Evolutionary conservation across 371 early-diverging fungal genomes (phyloP).

Genomic region (Gilbertella persicaria): DNA sequence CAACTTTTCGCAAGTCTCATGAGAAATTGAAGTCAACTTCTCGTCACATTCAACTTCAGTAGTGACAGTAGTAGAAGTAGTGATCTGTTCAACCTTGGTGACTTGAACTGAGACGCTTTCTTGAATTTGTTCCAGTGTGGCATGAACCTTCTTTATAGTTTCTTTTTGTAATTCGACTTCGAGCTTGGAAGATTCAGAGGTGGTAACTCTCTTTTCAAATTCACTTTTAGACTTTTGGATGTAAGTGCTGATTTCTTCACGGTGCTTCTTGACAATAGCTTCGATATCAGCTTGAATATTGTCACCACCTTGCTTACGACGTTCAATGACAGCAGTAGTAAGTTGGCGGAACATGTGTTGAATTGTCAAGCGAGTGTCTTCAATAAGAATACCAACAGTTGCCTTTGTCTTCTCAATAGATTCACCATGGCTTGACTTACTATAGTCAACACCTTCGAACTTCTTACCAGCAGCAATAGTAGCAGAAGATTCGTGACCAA

Average conservation of each 20-base stretch:
- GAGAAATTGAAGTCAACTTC: conserved; percentile 15
- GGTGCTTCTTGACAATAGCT: conserved; percentile 25
- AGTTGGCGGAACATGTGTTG: conserved; percentile 20
- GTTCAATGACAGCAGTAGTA: conserved; percentile 22
- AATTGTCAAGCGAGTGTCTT: conserved; percentile 21
- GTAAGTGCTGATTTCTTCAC: conserved; percentile 17
- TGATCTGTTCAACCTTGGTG: conserved; percentile 23
- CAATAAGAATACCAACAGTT: conserved; percentile 24
- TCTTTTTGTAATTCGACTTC: conserved; percentile 19
- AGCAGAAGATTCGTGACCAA: conserved; percentile 12
- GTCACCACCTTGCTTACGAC: conserved; percentile 34
- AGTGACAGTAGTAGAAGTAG: conserved; percentile 5
- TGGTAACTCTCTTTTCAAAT: conserved; percentile 20
- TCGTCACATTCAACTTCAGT: conserved; percentile 17
- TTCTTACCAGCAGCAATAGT: conserved; percentile 25
- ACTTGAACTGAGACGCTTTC: conserved; percentile 25
- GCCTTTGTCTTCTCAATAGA: conserved; percentile 27
- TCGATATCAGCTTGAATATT: conserved; percentile 29
- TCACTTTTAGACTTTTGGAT: conserved; percentile 17
- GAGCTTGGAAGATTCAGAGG: conserved; percentile 1
- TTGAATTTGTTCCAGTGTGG: conserved; percentile 23
- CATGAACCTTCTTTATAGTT: conserved; percentile 27
- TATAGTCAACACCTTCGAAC: conserved; percentile 28
- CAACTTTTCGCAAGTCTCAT: conserved; percentile 16
- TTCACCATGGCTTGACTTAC: conserved; percentile 13